A percentile compares a stretch with the other conserved stretches of the same genome.
These are phyloP conservation scores for Paecilomyces variotii DNA, from an alignment of 2,329 filamentous ascomycete genomes.

Conservation along the genomic window DNA sequence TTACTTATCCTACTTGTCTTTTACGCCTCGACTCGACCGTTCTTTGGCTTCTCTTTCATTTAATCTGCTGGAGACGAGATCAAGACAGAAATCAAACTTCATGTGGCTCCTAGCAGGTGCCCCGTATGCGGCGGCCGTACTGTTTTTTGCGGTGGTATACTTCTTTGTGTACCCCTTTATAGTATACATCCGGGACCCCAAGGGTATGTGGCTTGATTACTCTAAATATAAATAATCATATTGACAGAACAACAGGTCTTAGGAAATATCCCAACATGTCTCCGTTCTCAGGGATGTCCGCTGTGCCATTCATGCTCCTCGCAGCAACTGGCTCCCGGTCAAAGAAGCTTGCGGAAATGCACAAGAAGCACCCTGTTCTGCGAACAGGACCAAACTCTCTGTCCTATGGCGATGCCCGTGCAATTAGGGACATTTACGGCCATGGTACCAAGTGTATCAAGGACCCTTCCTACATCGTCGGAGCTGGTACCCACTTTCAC, in stretches of 20 bases:
- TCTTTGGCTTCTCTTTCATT: background rate
- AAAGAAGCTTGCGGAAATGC: constrained; percentile 34
- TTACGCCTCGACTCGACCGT: background rate
- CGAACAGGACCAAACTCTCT: constrained; percentile 41
- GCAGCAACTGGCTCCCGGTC: constrained; percentile 39
- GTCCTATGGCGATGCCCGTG: constrained; percentile 34
- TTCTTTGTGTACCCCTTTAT: constrained; percentile 17
- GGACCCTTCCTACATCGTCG: constrained; percentile 40
- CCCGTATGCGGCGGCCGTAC: constrained; percentile 16
- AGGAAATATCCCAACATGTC: constrained; percentile 41
- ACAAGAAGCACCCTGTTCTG: constrained; percentile 40
- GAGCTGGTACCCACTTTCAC: constrained; percentile 43
- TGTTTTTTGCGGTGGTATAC: constrained; percentile 15
- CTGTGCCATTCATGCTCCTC: constrained; percentile 41
- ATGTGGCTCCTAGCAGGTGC: constrained; percentile 14
- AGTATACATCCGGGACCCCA: constrained; percentile 20
- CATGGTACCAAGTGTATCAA: constrained; percentile 46
- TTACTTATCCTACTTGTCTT: background rate
- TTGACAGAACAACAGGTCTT: constrained; percentile 25
- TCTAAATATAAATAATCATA: background rate
- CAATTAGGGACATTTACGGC: constrained; percentile 46
- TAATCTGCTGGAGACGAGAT: background rate
- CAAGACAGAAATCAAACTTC: background rate
- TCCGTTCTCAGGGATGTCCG: constrained; percentile 37
- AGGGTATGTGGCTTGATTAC: constrained; percentile 10